Evolutionary conservation across 106 monocot genomes (phyloP), one percentile per base, ranked within the genome.

Genomic region (Hemerocallis citrina): DNA sequence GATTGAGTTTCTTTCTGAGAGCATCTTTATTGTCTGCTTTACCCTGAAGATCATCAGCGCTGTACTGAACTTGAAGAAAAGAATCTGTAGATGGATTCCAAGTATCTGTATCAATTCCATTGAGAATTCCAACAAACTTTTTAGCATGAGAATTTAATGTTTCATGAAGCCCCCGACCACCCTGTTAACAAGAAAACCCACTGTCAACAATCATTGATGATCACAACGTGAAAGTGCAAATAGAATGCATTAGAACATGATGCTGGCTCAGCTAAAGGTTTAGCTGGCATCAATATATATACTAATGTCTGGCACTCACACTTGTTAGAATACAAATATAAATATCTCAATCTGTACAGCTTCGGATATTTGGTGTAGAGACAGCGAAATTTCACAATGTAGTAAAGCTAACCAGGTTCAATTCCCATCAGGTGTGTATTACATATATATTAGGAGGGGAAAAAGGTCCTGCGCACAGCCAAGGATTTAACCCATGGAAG

Each of bases 11-110:
- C 63, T 73, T 78, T 75, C 80, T 78, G 47, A 86, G 8, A 67
- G 73, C 72, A 62, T 66, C 42, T 80, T 94, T 94, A 59, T 89
- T 89, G 38, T 78, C 70, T 57, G 58, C 57, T 66, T 94, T 94
- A 33, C 80, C 79, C 25, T 80, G 61, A 66, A 89, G 77, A 76
- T 94, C 89, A 75, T 86, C 83, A 66, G 72, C 75, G 61, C 22
- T 78, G 36, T 86, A 94, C 47, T 94, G 85, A 58, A 63, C 66
- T 27, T 52, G 59, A 40, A 94, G 67, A 86, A 83, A 75, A 14
- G 43, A 37, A 76, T 94, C 94, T 15, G 68, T 83, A 29, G 73
- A 69, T 61, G 94, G 94, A 78, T 94, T 89, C 94, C 94, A 94
- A 41, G 78, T 61, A 34, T 86, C 89, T 6, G 77, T 69, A 65